These are phyloP conservation scores for Schizosaccharomyces japonicus DNA, from an alignment of 805 yeast species.

Conservation along the genomic window DNA sequence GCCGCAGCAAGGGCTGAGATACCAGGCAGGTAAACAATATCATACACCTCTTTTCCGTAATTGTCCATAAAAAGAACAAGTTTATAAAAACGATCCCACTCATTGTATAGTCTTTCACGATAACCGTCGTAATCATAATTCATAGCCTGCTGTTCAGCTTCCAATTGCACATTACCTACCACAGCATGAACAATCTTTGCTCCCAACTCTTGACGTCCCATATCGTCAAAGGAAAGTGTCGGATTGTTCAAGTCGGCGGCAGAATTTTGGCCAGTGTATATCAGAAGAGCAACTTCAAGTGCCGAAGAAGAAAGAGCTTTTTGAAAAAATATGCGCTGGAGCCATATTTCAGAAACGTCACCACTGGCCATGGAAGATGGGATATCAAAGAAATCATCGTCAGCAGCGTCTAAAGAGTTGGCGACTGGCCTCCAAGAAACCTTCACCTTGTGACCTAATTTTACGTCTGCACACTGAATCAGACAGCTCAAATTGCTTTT, in stretches of 20 bases:
- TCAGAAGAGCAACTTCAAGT: not conserved
- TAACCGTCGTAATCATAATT: not conserved
- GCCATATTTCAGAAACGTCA: not conserved
- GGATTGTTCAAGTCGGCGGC: no score
- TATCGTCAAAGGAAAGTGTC: no score
- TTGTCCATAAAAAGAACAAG: not conserved
- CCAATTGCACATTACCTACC: not conserved
- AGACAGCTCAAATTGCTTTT: not conserved
- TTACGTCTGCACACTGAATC: not conserved
- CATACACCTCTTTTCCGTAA: not conserved
- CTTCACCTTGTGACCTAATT: not conserved
- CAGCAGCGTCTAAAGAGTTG: not conserved
- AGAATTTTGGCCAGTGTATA: no score
- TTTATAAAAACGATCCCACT: not conserved
- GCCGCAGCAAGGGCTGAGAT: no score
- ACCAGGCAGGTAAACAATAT: not conserved
- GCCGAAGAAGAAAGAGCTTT: not conserved
- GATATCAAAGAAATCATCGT: not conserved
- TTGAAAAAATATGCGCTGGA: not conserved
- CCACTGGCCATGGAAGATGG: not conserved
- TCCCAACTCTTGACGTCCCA: no score
- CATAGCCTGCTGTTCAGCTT: not conserved
- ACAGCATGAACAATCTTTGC: no score
- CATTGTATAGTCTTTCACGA: not conserved
- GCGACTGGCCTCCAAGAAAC: not conserved